Conservation (phyloP, 306 rosid genomes). For the Potentilla sterilis region DNA sequence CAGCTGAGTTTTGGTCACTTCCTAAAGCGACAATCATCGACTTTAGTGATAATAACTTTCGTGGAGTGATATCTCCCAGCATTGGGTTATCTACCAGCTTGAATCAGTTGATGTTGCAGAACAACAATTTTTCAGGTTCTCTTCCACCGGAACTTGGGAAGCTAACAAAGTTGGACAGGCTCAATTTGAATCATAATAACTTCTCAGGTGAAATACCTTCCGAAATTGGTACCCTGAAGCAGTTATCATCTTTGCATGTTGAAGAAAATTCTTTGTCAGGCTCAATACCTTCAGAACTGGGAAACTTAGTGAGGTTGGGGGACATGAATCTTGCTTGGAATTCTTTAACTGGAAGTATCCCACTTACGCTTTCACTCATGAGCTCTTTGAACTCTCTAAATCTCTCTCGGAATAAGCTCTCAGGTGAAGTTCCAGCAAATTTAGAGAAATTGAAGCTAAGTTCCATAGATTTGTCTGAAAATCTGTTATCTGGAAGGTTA, state of each 20-base stretch:
- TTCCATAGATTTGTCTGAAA: slow-evolving; percentile 74
- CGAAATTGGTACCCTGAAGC: slow-evolving; percentile 62
- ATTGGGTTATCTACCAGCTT: slow-evolving; percentile 63
- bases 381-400: slow-evolving; percentile 77
- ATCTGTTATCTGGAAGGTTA: slow-evolving; percentile 63
- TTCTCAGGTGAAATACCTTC: slow-evolving; percentile 71
- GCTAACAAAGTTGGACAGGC: slow-evolving; percentile 69
- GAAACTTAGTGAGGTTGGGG: slow-evolving; percentile 62
- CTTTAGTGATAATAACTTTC: slow-evolving; percentile 66
- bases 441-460: slow-evolving; percentile 70
- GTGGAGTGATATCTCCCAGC: slow-evolving; percentile 52
- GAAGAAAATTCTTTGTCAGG: slow-evolving; percentile 74
- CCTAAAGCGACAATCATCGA: slow-evolving; percentile 70
- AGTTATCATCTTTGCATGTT: slow-evolving; percentile 71
- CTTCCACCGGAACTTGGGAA: slow-evolving; percentile 74
- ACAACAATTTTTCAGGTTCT: slow-evolving; percentile 72
- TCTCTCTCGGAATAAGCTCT: slow-evolving; percentile 63
- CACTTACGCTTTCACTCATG: slow-evolving; percentile 59
- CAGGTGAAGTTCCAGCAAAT: slow-evolving; percentile 65
- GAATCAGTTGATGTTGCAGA: slow-evolving; percentile 55
- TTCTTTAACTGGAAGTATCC: slow-evolving; percentile 64
- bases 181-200: slow-evolving; percentile 58
- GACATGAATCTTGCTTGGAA: slow-evolving; percentile 82
- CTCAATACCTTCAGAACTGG: slow-evolving; percentile 59
- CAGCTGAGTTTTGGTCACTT: slow-evolving; percentile 75